Evolutionary conservation across 2,329 filamentous ascomycete species (phyloP), one percentile per base, ranked within the genome.

Genomic region (Daldinia sp.): DNA sequence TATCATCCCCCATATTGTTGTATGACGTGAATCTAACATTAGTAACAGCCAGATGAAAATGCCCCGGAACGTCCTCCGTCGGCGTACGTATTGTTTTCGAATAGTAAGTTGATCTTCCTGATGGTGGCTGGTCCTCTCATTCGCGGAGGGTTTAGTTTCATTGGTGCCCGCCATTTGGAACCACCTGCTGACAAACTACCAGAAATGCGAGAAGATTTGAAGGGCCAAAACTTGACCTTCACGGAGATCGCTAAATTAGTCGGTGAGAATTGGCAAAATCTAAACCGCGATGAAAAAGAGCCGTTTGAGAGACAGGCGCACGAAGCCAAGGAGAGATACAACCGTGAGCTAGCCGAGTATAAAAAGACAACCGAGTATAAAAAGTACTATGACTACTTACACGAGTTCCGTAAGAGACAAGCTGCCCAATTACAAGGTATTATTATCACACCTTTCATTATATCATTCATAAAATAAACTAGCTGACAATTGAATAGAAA

Each of bases 51-150:
- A 3, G 93, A 96, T 73, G 90, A 93, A 65, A 89, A 93, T 81
- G 92, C 92, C 0, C 93, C 93, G 1, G 92, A 94, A 75, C 85
- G 92, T 26, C 92, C 93, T 1, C 91, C 92, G 0, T 95, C 92
- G 4, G 93, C 92, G 56, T 95, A 95, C 80, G 93, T 95, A 12
- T 87, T 95, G 15, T 96, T 96, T 76, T 94, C 93, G 0, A 95
- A 95, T 74, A 92, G 91, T 93, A 79, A 82, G 90, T 84, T 41
- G 13, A 15, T 9, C 37, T 42, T 30, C 20, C 41, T 15, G 13
- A 41, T 42, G 13, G 12, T 28, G 13, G 37, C 20, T 10, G 20
- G 20, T 56, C 37, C 12, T 26, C 28, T 23, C 10, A 26, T 56
- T 56, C 20, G 20, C 33, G 6, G 23, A n/a, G 12, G 20, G 10